Conservation (phyloP, 1,284 basidiomycete species). For the Tremellales sp. region DNA sequence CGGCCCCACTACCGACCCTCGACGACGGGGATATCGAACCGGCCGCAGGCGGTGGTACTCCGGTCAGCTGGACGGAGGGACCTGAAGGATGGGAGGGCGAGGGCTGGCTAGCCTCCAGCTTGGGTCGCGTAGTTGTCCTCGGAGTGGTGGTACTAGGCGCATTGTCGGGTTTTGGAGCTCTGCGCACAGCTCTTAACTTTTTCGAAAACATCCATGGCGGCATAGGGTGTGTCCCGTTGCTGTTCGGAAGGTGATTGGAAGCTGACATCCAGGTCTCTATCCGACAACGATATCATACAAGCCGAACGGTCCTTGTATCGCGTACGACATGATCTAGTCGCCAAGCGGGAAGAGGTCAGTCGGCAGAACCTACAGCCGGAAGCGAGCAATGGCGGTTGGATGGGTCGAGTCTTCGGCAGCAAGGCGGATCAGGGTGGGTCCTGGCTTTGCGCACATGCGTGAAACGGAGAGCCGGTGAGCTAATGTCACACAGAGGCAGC, state of each 20-base stretch:
- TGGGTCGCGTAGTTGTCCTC: slow-evolving; percentile 45
- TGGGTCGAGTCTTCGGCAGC: slow-evolving; percentile 38
- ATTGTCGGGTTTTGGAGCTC: slow-evolving; percentile 46
- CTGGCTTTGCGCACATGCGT: neutral
- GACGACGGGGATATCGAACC: slow-evolving; percentile 4
- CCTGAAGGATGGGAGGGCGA: slow-evolving; percentile 41
- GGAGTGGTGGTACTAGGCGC: slow-evolving; percentile 45
- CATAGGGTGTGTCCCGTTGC: slow-evolving; percentile 29
- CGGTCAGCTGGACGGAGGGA: slow-evolving; percentile 25
- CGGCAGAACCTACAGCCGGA: slow-evolving; percentile 10
- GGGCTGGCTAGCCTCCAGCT: slow-evolving; percentile 43
- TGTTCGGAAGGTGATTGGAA: neutral
- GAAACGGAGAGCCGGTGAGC: neutral
- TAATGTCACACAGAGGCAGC: slow-evolving; percentile 18
- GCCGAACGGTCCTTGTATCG: slow-evolving; percentile 47
- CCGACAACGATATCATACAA: slow-evolving; percentile 32
- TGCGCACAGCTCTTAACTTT: slow-evolving; percentile 44
- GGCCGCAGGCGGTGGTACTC: slow-evolving; percentile 1
- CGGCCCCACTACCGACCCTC: slow-evolving; percentile 2
- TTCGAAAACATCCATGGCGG: slow-evolving; percentile 32
- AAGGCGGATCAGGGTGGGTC: slow-evolving; percentile 26
- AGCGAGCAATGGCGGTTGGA: slow-evolving; percentile 24
- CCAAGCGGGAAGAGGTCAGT: slow-evolving; percentile 38
- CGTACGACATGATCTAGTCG: slow-evolving; percentile 40
- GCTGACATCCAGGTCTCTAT: slow-evolving; percentile 18